Conservation (phyloP, 768 basidiomycete genomes). For the Suillus brevipes region DNA sequence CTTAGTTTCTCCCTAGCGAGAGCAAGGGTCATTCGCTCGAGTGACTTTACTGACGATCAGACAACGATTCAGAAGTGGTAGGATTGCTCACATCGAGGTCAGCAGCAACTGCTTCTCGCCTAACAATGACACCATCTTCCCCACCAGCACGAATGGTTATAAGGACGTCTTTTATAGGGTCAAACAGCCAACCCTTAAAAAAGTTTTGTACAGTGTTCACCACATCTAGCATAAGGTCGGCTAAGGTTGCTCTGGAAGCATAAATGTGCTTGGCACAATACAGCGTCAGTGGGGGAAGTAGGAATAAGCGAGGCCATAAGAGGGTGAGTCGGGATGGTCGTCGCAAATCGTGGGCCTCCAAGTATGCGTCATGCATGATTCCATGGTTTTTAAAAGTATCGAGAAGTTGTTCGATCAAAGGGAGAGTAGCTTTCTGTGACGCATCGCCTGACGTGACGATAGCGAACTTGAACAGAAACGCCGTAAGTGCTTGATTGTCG, state of each 20-base stretch:
- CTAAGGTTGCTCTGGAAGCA: conserved; percentile 57
- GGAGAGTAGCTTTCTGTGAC: conserved; percentile 13
- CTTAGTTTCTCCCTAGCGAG: conserved; percentile 80
- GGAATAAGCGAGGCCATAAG: conserved; percentile 79
- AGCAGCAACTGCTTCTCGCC: conserved; percentile 77
- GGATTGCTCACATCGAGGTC: conserved; percentile 69
- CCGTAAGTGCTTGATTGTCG: conserved; percentile 8
- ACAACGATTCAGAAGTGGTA: conserved; percentile 2
- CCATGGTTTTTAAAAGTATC: conserved; percentile 28
- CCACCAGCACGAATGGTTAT: conserved; percentile 83
- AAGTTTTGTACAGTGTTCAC: conserved; percentile 71
- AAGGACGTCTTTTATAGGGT: conserved; percentile 79
- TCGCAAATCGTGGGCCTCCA: conserved; percentile 43
- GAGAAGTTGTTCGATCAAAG: conserved; percentile 20
- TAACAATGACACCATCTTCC: conserved; percentile 73
- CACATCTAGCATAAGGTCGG: conserved; percentile 57
- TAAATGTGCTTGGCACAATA: conserved; percentile 53
- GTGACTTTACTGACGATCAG: conserved; percentile 51
- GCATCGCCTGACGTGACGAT: conserved; percentile 8
- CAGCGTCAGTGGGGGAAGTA: conserved; percentile 69
- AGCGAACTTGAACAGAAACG: conserved; percentile 25
- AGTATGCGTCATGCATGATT: conserved; percentile 29
- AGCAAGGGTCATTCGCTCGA: conserved; percentile 90
- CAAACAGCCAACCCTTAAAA: conserved; percentile 79
- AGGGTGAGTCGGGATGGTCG: conserved; percentile 70